These are phyloP conservation scores for Penicillium sp. DNA, from an alignment of 2,329 filamentous ascomycete genomes.

Conservation along the genomic window DNA sequence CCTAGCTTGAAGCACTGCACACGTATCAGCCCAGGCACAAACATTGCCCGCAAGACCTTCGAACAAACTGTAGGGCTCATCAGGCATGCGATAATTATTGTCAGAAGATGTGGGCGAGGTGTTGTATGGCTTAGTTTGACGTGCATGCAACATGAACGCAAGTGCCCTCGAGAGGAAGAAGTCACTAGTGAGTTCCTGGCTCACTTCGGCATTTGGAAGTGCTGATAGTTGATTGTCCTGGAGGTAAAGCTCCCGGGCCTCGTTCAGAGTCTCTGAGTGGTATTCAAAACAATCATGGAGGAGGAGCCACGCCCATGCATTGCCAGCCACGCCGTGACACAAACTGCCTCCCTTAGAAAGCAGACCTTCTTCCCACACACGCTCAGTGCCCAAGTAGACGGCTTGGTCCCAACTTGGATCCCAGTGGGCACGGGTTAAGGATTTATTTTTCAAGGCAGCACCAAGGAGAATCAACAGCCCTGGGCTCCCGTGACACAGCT, in stretches of 20 bases:
- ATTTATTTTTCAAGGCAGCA: constrained; percentile 31
- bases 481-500: constrained; percentile 45
- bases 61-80: constrained; percentile 41
- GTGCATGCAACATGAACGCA: constrained; percentile 39
- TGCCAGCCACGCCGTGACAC: constrained; percentile 45
- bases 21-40: constrained; percentile 45
- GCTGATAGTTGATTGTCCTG: constrained; percentile 13
- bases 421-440: constrained; percentile 34
- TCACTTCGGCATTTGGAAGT: constrained; percentile 3
- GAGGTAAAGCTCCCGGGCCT: constrained; percentile 25
- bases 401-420: constrained; percentile 42
- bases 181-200: constrained; percentile 30
- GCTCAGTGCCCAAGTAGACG: constrained; percentile 33
- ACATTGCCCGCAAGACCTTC: constrained; percentile 44
- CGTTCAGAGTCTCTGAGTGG: constrained; percentile 21
- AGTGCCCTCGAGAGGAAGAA: constrained; percentile 42
- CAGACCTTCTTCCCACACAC: constrained; percentile 45
- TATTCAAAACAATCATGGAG: constrained; percentile 42
- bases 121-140: constrained; percentile 40
- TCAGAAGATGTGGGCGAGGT: constrained; percentile 14
- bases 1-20: constrained; percentile 34
- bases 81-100: constrained; percentile 41
- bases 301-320: constrained; percentile 42
- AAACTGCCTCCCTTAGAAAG: constrained; percentile 44
- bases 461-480: constrained; percentile 40